Evolutionary conservation across 108 stramenopile species (phyloP).

Genomic region (Cyclotella choctawhatcheeana): DNA sequence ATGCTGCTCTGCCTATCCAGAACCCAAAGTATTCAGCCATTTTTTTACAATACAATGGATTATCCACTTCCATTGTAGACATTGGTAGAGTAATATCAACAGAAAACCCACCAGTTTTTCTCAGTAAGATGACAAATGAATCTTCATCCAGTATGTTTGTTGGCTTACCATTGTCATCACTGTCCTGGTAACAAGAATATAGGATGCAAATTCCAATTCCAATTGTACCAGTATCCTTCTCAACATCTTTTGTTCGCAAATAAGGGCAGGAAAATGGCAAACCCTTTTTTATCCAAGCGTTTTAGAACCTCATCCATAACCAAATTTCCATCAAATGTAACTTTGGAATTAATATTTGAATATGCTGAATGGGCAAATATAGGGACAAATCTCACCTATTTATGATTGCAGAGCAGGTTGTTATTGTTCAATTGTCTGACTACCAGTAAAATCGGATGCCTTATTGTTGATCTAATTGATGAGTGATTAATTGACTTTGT

Average conservation of each 20-base stretch:
- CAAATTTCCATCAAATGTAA: background rate
- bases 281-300: background rate
- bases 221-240: background rate
- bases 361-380: too few species aligned
- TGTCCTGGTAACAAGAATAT: background rate
- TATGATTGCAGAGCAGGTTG: too few species aligned
- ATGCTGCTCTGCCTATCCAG: background rate
- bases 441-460: too few species aligned
- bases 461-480: too few species aligned
- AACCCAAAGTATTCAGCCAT: background rate
- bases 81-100: background rate
- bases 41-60: background rate
- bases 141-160: background rate
- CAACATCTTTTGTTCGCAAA: background rate
- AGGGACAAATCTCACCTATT: too few species aligned
- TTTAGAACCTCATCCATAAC: background rate
- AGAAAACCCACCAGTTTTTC: background rate
- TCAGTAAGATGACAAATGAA: background rate
- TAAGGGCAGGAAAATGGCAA: background rate
- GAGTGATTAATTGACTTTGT: too few species aligned
- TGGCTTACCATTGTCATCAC: background rate
- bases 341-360: background rate
- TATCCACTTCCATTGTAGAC: background rate
- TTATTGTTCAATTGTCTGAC: too few species aligned
- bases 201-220: background rate